Evolutionary conservation across 768 basidiomycete genomes (phyloP).

Genomic region (Trametes meyenii): DNA sequence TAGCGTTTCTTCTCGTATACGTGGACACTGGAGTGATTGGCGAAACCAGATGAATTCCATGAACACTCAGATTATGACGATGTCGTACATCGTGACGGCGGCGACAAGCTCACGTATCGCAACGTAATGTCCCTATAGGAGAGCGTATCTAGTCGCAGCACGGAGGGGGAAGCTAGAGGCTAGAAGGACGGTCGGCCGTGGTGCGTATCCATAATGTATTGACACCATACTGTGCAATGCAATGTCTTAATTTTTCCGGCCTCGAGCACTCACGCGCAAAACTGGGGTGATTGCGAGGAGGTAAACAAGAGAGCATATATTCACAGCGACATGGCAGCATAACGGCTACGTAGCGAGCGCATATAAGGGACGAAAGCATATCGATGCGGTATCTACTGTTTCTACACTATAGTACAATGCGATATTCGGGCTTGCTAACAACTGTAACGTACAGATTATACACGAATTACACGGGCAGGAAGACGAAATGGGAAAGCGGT

Average conservation of each 20-base stretch:
- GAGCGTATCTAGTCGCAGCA: background rate
- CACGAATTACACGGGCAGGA: background rate
- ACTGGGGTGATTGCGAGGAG: background rate
- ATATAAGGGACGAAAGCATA: background rate
- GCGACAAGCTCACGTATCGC: slow-evolving; percentile 4
- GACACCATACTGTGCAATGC: too few relatives aligned
- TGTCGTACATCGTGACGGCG: slow-evolving; percentile 32
- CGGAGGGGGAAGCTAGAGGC: too few relatives aligned
- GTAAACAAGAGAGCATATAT: background rate
- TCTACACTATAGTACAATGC: background rate
- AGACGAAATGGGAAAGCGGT: too few relatives aligned
- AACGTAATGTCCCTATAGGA: slow-evolving; percentile 6
- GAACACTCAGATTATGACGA: slow-evolving; percentile 56
- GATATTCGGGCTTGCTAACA: background rate
- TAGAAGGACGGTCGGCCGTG: too few relatives aligned
- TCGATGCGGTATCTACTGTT: background rate
- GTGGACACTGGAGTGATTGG: background rate
- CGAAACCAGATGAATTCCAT: slow-evolving; percentile 54
- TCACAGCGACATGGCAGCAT: background rate
- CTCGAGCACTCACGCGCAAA: too few relatives aligned
- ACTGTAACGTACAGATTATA: background rate
- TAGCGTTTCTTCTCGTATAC: background rate
- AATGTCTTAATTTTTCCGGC: too few relatives aligned
- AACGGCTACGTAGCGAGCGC: background rate
- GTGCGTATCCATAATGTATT: too few relatives aligned